Conservation (phyloP, 1,139 yeast genomes). For the Taphrina communis region DNA sequence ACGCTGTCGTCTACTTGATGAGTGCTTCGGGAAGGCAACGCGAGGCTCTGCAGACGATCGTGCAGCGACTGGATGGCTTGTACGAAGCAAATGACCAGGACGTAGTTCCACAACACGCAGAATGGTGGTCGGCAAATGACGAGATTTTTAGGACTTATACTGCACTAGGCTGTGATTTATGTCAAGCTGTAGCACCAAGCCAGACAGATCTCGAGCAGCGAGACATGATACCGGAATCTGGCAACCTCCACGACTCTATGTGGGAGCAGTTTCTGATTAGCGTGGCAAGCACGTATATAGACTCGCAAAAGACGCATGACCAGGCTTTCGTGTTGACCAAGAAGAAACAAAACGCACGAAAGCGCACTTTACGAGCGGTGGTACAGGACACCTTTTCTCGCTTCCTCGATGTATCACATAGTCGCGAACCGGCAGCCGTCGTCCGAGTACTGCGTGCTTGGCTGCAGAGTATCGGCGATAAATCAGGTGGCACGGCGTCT, state of each 20-base stretch:
- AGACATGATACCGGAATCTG: neutral
- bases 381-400: constrained; percentile 51
- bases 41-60: constrained; percentile 44
- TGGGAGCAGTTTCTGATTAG: constrained; percentile 11
- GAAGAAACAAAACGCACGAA: neutral
- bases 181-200: constrained; percentile 5
- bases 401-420: constrained; percentile 44
- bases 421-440: constrained; percentile 53
- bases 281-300: neutral
- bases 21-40: constrained; percentile 43
- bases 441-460: constrained; percentile 60
- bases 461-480: constrained; percentile 47
- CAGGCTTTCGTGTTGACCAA: neutral
- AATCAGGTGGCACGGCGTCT: constrained; percentile 61
- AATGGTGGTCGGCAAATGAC: neutral
- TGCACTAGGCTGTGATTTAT: constrained; percentile 1
- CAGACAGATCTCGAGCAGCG: neutral
- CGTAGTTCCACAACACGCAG: neutral
- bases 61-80: constrained; percentile 5
- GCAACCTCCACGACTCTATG: neutral
- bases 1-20: constrained; percentile 45
- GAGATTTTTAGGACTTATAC: constrained; percentile 4
- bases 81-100: neutral
- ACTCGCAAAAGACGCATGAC: neutral
- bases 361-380: neutral